Percentiles rank a stretch among this genome's conserved stretches.
Evolutionary conservation across 2,329 filamentous ascomycete genomes (phyloP).

Genomic region (Colletotrichum godetiae): DNA sequence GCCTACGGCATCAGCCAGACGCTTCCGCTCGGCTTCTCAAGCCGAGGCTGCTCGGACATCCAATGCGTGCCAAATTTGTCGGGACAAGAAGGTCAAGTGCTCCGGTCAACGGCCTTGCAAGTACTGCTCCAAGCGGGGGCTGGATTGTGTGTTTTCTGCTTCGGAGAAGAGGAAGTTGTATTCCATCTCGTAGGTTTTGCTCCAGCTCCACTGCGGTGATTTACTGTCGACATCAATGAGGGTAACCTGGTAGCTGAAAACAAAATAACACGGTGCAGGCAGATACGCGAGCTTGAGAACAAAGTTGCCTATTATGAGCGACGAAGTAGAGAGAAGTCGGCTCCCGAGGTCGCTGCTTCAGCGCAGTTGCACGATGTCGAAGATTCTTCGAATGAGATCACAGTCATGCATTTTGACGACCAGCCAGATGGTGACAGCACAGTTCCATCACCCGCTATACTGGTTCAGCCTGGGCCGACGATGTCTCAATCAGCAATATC

Average conservation of each 20-base stretch:
- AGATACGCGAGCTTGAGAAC: conserved; percentile 8
- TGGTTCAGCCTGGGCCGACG: not conserved
- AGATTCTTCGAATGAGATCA: not conserved
- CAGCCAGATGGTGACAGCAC: not conserved
- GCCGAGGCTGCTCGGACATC: conserved; percentile 22
- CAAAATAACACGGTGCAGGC: not conserved
- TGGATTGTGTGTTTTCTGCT: conserved; percentile 13
- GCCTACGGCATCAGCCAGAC: not conserved
- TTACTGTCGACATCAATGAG: not conserved
- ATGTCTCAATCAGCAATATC: conserved; percentile 14
- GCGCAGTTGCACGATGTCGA: not conserved
- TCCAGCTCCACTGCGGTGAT: not conserved
- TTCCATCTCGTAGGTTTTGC: conserved; percentile 19
- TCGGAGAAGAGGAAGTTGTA: conserved; percentile 28
- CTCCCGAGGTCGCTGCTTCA: not conserved
- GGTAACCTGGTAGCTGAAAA: not conserved
- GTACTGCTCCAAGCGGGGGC: conserved; percentile 25
- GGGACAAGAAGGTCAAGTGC: conserved; percentile 33
- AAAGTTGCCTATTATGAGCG: conserved; percentile 19
- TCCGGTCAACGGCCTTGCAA: conserved; percentile 25
- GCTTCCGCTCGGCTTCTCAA: conserved; percentile 23
- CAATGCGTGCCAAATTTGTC: conserved; percentile 19
- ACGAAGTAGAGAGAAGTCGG: not conserved
- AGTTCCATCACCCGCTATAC: not conserved
- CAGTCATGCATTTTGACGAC: not conserved